Percentiles rank a stretch among this genome's conserved stretches.
phyloP scores from a whole-genome alignment of 345 rosid genomes.

The Gossypium stocksii region DNA sequence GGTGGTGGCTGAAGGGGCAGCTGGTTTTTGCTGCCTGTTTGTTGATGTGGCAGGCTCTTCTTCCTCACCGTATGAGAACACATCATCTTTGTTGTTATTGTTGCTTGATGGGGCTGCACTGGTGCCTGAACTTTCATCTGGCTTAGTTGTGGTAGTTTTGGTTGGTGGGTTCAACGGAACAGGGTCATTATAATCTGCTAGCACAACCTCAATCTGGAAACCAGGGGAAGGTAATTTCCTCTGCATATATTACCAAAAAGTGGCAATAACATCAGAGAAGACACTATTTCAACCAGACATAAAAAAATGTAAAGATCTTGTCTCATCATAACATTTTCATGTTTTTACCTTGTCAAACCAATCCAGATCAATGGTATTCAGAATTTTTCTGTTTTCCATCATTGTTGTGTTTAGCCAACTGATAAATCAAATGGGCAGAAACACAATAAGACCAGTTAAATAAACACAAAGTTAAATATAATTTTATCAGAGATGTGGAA shows the following conservation, averaged over 20 bases:
- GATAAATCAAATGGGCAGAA: constrained; percentile 19
- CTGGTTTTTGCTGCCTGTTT: constrained; percentile 23
- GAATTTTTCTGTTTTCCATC: constrained; percentile 68
- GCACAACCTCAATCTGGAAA: constrained; percentile 74
- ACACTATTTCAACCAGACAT: not conserved
- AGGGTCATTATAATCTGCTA: constrained; percentile 40
- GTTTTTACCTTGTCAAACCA: constrained; percentile 66
- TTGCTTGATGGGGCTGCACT: constrained; percentile 34
- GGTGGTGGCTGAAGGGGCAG: constrained; percentile 21
- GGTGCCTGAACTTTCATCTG: constrained; percentile 41
- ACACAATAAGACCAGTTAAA: not conserved
- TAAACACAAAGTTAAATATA: constrained; percentile 4
- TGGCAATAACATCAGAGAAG: not conserved
- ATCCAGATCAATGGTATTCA: constrained; percentile 62
- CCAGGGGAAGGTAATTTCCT: constrained; percentile 89
- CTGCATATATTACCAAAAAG: constrained; percentile 30
- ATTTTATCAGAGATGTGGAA: not conserved
- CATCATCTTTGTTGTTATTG: constrained; percentile 58
- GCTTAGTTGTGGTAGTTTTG: constrained; percentile 34
- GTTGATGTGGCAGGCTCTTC: constrained; percentile 39
- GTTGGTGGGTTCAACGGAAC: constrained; percentile 25
- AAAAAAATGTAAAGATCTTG: not conserved
- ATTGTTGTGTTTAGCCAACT: constrained; percentile 86
- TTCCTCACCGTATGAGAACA: constrained; percentile 66
- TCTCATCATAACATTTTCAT: not conserved